Evolutionary conservation across 495 filamentous ascomycete species (phyloP).

Genomic region (Aspergillus diversus): DNA sequence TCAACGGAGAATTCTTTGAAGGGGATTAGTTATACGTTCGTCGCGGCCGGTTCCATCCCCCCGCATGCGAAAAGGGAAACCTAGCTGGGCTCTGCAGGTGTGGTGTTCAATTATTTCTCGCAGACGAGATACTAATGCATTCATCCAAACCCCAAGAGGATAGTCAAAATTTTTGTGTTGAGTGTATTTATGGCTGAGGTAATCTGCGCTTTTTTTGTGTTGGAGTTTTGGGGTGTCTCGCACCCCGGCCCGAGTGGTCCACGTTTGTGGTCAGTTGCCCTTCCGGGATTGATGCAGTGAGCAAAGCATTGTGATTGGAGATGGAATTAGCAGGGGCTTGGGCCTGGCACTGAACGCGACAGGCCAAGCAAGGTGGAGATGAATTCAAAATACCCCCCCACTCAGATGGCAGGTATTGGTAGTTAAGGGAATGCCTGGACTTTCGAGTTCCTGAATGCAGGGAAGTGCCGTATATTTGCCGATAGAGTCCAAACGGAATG

Average conservation of each 20-base stretch:
- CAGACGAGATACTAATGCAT: not conserved
- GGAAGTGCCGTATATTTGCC: slow-evolving; percentile 3
- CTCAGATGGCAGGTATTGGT: slow-evolving; percentile 1
- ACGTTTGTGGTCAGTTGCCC: slow-evolving; percentile 21
- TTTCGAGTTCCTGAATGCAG: not conserved
- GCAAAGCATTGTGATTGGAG: slow-evolving; percentile 27
- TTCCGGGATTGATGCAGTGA: slow-evolving; percentile 22
- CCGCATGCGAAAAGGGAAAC: not conserved
- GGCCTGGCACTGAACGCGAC: slow-evolving; percentile 1
- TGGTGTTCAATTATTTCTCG: not conserved
- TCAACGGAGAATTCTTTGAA: too few relatives aligned
- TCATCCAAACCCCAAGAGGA: not conserved
- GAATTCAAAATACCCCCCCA: slow-evolving; percentile 15
- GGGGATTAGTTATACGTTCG: too few relatives aligned
- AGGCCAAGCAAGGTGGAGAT: slow-evolving; percentile 4
- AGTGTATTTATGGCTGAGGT: slow-evolving; percentile 1
- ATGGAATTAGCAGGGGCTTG: not conserved
- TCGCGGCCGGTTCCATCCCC: not conserved
- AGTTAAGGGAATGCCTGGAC: not conserved
- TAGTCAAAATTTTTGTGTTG: not conserved
- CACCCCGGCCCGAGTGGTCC: slow-evolving; percentile 7
- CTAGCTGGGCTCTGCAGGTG: not conserved
- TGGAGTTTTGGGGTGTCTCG: slow-evolving; percentile 2
- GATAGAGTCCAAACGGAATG: not conserved
- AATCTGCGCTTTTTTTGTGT: slow-evolving; percentile 14